A percentile compares a stretch with the other conserved stretches of the same genome.
phyloP scores from a whole-genome alignment of 2,329 filamentous ascomycete species.

The Ceratocystis papillata region DNA sequence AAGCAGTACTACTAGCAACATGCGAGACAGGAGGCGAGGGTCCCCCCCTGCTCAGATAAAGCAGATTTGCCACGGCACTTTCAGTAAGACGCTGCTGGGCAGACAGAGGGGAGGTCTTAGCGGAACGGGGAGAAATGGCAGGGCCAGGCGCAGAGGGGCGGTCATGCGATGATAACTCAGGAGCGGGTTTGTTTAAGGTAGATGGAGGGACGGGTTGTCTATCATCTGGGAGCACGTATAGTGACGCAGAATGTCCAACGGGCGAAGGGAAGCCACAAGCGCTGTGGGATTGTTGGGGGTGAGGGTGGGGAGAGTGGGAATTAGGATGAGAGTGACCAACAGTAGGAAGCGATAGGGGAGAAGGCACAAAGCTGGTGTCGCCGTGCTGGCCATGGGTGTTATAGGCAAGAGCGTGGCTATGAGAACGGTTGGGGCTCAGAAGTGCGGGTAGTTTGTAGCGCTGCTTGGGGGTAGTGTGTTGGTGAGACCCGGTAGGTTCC shows the following conservation, averaged over 20 bases:
- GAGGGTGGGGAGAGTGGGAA: background rate
- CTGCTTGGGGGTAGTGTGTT: constrained; percentile 13
- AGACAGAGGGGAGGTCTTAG: constrained; percentile 25
- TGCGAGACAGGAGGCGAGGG: constrained; percentile 21
- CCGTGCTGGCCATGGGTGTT: background rate
- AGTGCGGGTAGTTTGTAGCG: constrained; percentile 18
- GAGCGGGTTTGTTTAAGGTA: background rate
- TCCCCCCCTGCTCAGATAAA: constrained; percentile 31
- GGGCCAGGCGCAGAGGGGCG: background rate
- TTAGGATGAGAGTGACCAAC: background rate
- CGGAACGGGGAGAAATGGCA: background rate
- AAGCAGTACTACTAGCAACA: constrained; percentile 22
- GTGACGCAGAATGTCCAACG: constrained; percentile 4
- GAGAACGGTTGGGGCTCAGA: constrained; percentile 5
- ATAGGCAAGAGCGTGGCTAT: background rate
- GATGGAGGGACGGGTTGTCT: constrained; percentile 22
- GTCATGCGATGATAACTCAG: background rate
- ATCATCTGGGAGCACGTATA: constrained; percentile 26
- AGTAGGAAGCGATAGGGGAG: constrained; percentile 1
- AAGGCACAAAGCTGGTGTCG: constrained; percentile 1
- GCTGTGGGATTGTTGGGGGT: no score
- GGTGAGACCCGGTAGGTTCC: constrained; percentile 5
- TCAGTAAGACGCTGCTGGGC: constrained; percentile 30
- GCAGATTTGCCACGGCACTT: constrained; percentile 32
- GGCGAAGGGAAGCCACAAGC: constrained; percentile 16